A percentile compares a stretch with the other conserved stretches of the same genome.
Evolutionary conservation across 805 yeast genomes (phyloP).

Genomic region (Zygosaccharomyces lentus): DNA sequence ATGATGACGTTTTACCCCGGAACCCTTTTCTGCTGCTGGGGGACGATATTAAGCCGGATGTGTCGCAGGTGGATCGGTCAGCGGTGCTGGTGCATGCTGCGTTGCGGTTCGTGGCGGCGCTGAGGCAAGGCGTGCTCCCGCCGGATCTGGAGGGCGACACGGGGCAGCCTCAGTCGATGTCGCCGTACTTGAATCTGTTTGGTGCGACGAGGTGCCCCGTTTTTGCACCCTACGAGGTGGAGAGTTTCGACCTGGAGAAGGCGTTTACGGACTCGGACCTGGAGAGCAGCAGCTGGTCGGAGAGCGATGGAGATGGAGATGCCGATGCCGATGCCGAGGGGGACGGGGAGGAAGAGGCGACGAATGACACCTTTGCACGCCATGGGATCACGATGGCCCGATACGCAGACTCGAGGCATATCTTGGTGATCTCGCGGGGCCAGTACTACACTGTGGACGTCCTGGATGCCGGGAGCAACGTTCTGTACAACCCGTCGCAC

Average conservation of each 20-base stretch:
- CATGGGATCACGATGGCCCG: conserved; percentile 72
- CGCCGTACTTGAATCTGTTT: conserved; percentile 60
- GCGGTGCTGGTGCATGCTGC: conserved; percentile 63
- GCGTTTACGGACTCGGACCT: conserved; percentile 46
- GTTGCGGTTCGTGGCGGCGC: conserved; percentile 57
- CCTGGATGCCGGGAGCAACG: conserved; percentile 59
- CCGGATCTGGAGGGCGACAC: conserved; percentile 55
- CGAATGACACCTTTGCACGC: conserved; percentile 17
- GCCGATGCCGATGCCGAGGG: no score
- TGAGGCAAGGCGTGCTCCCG: conserved; percentile 49
- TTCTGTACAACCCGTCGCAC: conserved; percentile 63
- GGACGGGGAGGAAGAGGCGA: conserved; percentile 2
- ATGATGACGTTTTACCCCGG: conserved; percentile 67
- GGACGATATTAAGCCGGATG: conserved; percentile 64
- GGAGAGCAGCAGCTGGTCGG: conserved; percentile 29
- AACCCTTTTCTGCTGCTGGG: conserved; percentile 73
- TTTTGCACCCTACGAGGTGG: conserved; percentile 29
- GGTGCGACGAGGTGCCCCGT: conserved; percentile 62
- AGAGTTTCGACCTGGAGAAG: conserved; percentile 36
- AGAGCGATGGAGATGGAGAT: conserved; percentile 1
- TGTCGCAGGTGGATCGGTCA: conserved; percentile 64
- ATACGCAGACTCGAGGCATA: conserved; percentile 61
- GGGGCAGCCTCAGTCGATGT: conserved; percentile 58
- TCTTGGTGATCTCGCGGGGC: conserved; percentile 70
- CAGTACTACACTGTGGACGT: conserved; percentile 89